Evolutionary conservation across 306 rosid species (phyloP).

Genomic region (Nissolia schottii): DNA sequence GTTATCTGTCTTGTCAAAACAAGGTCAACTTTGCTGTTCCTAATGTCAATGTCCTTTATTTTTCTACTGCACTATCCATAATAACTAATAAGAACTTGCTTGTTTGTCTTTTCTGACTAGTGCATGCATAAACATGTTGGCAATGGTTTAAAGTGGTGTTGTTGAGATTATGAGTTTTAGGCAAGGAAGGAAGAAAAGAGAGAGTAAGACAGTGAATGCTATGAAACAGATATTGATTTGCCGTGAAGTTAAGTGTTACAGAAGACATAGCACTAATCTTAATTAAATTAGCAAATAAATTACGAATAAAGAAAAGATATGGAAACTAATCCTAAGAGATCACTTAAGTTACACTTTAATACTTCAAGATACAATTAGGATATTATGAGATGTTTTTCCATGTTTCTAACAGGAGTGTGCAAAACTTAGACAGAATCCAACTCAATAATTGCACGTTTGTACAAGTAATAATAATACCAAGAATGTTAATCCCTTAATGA

Average conservation of each 20-base stretch:
- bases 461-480: too few species aligned
- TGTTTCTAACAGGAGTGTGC: neutral
- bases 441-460: too few species aligned
- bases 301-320: neutral
- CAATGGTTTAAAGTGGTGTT: neutral
- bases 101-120: neutral
- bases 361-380: neutral
- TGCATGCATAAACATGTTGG: conserved; percentile 8
- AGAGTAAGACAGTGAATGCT: neutral
- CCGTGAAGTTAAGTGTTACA: neutral
- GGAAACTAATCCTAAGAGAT: neutral
- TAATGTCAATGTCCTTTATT: neutral
- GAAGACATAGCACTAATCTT: neutral
- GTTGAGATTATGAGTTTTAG: neutral
- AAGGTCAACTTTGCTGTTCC: conserved; percentile 44
- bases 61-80: neutral
- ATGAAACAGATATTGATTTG: too few species aligned
- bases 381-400: neutral
- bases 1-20: conserved; percentile 83
- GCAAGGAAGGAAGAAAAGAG: neutral
- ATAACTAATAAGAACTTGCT: neutral
- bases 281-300: neutral
- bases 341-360: neutral
- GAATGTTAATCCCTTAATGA: too few species aligned
- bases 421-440: too few species aligned